Percentiles rank a stretch among this genome's conserved stretches.
These are phyloP conservation scores for Agroathelia rolfsii DNA, from an alignment of 1,284 basidiomycete genomes.

Conservation along the genomic window DNA sequence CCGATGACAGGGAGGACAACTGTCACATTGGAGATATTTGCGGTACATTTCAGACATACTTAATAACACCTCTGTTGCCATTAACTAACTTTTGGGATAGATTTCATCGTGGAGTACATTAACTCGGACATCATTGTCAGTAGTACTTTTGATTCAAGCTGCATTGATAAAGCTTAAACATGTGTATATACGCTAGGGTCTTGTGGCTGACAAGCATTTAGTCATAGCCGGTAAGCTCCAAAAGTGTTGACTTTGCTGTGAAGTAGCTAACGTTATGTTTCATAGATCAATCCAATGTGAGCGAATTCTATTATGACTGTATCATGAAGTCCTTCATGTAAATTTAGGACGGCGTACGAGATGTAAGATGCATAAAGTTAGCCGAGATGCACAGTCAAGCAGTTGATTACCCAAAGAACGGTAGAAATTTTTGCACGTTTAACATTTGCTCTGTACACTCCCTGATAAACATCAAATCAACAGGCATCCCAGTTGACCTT, in stretches of 20 bases:
- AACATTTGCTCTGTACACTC: too few relatives aligned
- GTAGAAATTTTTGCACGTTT: too few relatives aligned
- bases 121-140: slow-evolving; percentile 72
- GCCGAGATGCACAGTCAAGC: slow-evolving; percentile 58
- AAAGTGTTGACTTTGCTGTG: background rate
- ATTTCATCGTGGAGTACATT: slow-evolving; percentile 79
- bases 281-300: slow-evolving; percentile 58
- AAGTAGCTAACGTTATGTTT: slow-evolving; percentile 1
- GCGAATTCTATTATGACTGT: slow-evolving; percentile 5
- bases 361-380: slow-evolving; percentile 50
- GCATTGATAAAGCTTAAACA: slow-evolving; percentile 1
- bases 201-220: slow-evolving; percentile 60
- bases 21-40: background rate
- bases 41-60: slow-evolving; percentile 15
- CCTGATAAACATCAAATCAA: too few relatives aligned
- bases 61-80: too few relatives aligned
- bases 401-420: slow-evolving; percentile 71
- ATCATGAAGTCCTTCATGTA: slow-evolving; percentile 6
- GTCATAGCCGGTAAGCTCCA: slow-evolving; percentile 53
- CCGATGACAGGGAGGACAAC: slow-evolving; percentile 1
- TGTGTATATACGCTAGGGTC: slow-evolving; percentile 32
- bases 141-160: too few relatives aligned
- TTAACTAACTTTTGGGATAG: too few relatives aligned
- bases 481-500: slow-evolving; percentile 52
- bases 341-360: slow-evolving; percentile 56